These are phyloP conservation scores for Xerocomellus chrysenteron DNA, from an alignment of 768 basidiomycete species.

Conservation along the genomic window DNA sequence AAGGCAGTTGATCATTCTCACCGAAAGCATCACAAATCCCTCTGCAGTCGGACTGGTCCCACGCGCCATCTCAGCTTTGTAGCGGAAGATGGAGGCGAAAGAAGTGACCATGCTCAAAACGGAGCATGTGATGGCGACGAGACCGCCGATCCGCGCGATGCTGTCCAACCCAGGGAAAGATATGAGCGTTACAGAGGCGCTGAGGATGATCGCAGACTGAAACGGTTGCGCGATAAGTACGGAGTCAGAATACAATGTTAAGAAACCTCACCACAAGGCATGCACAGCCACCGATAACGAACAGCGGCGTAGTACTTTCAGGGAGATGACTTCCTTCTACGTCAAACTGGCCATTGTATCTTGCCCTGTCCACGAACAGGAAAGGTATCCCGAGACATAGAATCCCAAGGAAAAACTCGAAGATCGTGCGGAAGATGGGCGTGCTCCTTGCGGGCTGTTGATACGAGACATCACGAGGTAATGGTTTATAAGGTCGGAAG, in stretches of 20 bases:
- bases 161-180: slow-evolving; percentile 73
- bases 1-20: slow-evolving; percentile 24
- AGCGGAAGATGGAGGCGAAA: slow-evolving; percentile 66
- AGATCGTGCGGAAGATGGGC: slow-evolving; percentile 46
- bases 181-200: slow-evolving; percentile 80
- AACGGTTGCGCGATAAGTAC: slow-evolving; percentile 1
- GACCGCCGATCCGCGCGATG: slow-evolving; percentile 58
- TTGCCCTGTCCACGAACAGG: slow-evolving; percentile 59
- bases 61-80: slow-evolving; percentile 63
- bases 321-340: slow-evolving; percentile 53
- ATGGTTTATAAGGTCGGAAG: slow-evolving; percentile 67
- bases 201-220: slow-evolving; percentile 78
- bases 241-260: background rate
- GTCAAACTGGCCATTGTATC: slow-evolving; percentile 49
- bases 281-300: slow-evolving; percentile 64
- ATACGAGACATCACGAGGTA: slow-evolving; percentile 52
- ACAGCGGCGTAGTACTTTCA: slow-evolving; percentile 51
- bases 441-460: slow-evolving; percentile 27
- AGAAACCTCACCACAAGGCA: slow-evolving; percentile 56
- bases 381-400: slow-evolving; percentile 80
- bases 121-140: slow-evolving; percentile 69
- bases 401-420: slow-evolving; percentile 59
- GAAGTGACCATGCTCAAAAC: slow-evolving; percentile 68
- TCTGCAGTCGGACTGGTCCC: slow-evolving; percentile 46
- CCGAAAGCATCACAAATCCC: slow-evolving; percentile 55